Evolutionary conservation across 164 flowering plant genomes (phyloP).

Genomic region (Berberis thunbergii): DNA sequence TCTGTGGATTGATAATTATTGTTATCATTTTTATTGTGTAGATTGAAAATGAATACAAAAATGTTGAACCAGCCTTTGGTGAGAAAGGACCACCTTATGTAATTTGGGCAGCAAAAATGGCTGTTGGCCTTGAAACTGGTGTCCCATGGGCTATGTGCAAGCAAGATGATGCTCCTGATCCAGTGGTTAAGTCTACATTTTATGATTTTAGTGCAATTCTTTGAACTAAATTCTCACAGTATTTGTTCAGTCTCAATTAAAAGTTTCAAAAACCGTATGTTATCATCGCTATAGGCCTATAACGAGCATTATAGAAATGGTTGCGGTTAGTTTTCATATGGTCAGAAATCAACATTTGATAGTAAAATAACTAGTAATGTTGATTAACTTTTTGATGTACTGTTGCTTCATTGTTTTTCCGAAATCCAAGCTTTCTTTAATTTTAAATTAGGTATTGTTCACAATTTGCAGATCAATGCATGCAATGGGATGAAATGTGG

Average conservation of each 20-base stretch:
- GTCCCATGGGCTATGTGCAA: slow-evolving; percentile 96
- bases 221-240: too few relatives aligned
- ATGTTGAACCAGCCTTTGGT: slow-evolving; percentile 38
- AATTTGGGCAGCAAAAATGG: slow-evolving; percentile 76
- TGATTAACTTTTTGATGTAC: too few relatives aligned
- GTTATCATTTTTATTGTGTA: slow-evolving; percentile 8
- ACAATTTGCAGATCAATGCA: slow-evolving; percentile 61
- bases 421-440: too few relatives aligned
- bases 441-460: too few relatives aligned
- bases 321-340: too few relatives aligned
- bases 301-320: too few relatives aligned
- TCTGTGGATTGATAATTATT: background rate
- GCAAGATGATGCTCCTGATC: slow-evolving; percentile 86
- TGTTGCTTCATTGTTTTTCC: too few relatives aligned
- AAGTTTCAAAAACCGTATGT: too few relatives aligned
- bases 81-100: slow-evolving; percentile 52
- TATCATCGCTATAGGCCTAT: too few relatives aligned
- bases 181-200: slow-evolving; percentile 43
- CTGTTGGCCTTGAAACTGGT: slow-evolving; percentile 63
- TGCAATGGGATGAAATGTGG: slow-evolving; percentile 90
- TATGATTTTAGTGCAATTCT: background rate
- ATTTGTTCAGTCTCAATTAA: too few relatives aligned
- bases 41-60: slow-evolving; percentile 83
- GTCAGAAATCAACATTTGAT: too few relatives aligned
- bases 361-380: too few relatives aligned